Base-by-base conservation (phyloP, 2,329 filamentous ascomycete genomes). In the Nothopassalora personata region DNA sequence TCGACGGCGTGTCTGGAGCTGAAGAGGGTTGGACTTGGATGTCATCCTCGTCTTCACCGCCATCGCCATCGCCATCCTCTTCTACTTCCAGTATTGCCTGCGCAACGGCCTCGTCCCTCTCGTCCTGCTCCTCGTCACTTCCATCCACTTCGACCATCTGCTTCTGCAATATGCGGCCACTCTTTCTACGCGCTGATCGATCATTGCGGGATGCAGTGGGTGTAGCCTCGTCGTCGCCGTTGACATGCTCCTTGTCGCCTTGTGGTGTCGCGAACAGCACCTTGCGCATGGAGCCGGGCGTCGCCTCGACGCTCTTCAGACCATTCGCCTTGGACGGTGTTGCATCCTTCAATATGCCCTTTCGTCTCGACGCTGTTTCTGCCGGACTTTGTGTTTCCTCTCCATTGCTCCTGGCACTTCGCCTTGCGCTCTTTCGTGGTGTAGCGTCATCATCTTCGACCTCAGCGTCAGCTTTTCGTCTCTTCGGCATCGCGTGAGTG, bases 171-270 rank as follows among this genome's bases (percentile, higher is more conserved):
- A 85, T 84, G 54, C 86, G 82, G 23, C 88, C 89, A 72, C 90
- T 96, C 79, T 96, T 97, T 69, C 86, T 86, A 68, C 89, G 85
- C 1, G 92, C 93, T 5, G 92, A 97, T 52, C 89, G 86, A 74
- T 97, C 91, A 64, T 90, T 88, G 62, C 82, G 84, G 46, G 82
- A 80, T 65, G 85, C 82, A 10, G 30, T 83, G 0, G 89, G 69
- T 9, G 70, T 71, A 11, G 68, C 67, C 28, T 65, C 59, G 31
- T 65, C 59, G 13, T 56, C 60, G 1, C 87, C 90, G 52, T 68
- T 71, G 39, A 31, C 59, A 7, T 63, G 68, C 5, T 75, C 71
- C 34, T 71, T 67, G n/a, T 69, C 67, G 56, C 76, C 77, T 19
- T 72, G 68, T 0, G 77, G 75, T 8, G 77, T 79, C 45, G 74